A percentile compares a stretch with the other conserved stretches of the same genome.
These are phyloP conservation scores for Metschnikowia reukaufii DNA, from an alignment of 805 yeast genomes.

Conservation along the genomic window DNA sequence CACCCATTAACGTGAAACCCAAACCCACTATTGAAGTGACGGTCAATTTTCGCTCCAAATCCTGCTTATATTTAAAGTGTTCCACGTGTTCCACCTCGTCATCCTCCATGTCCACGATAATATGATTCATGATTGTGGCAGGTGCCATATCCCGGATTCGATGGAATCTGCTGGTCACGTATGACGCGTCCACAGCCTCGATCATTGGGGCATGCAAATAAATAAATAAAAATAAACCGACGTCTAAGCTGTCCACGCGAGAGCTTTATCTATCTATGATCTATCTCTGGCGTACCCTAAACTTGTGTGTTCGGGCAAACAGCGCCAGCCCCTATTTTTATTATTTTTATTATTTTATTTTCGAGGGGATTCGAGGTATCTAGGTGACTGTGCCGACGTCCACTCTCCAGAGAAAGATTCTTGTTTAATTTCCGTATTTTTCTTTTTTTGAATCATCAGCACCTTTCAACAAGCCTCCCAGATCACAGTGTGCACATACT, in stretches of 20 bases:
- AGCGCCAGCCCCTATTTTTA: no score
- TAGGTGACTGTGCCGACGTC: not conserved
- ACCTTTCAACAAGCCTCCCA: no score
- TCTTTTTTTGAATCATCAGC: no score
- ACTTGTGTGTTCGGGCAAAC: no score
- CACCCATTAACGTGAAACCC: slow-evolving; percentile 80
- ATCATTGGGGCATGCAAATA: slow-evolving; percentile 4
- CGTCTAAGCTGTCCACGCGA: no score
- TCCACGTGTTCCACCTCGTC: slow-evolving; percentile 59
- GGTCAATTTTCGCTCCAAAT: slow-evolving; percentile 64
- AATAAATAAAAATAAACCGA: no score
- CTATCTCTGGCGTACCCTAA: no score
- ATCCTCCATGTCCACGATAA: slow-evolving; percentile 32
- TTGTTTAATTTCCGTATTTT: not conserved
- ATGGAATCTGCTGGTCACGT: slow-evolving; percentile 12
- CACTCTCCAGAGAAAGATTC: not conserved
- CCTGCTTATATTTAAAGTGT: slow-evolving; percentile 73
- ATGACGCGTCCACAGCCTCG: slow-evolving; percentile 12
- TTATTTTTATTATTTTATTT: no score
- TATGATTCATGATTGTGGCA: slow-evolving; percentile 16
- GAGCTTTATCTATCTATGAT: no score
- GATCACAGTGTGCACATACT: no score
- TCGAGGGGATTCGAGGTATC: no score
- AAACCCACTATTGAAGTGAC: slow-evolving; percentile 72
- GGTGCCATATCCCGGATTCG: slow-evolving; percentile 21